Base-by-base conservation (phyloP, 2,329 filamentous ascomycete species). In the Didymella lethalis region DNA sequence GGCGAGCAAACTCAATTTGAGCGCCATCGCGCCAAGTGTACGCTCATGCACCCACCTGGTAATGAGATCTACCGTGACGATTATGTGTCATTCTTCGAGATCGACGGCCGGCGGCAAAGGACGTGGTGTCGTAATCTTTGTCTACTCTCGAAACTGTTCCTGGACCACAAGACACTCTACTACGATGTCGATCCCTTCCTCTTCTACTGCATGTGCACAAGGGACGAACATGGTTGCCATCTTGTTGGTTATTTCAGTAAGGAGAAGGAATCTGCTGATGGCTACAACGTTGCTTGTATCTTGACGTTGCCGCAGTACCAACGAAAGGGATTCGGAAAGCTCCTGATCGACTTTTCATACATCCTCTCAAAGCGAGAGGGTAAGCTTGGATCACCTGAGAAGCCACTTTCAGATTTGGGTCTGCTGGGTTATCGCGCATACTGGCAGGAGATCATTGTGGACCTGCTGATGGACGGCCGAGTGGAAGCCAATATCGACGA, bases 171-270 rank as follows among this genome's bases (percentile, higher is more conserved):
- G 79, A 98, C 95, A 5, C 87, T 99, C 7, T 99, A 97, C 82
- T 99, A 99, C 80, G 95, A 99, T 70, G 95, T 99, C n/a, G 95
- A 99, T 64, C 95, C 95, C 0, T 99, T 99, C 75, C 81, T 99
- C 34, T 99, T 99, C 81, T 99, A 99, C 79, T 94, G 97, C 77
- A 97, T 99, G 94, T 92, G 92, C 26, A 90, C 89, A 40, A 88
- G 91, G 66, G 91, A 93, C 64, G 92, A 96, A 48, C 89, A 93
- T 69, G 95, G 95, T 14, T 95, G 90, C 70, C 95, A 98, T 73
- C 86, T 99, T 48, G 91, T 99, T n/a, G 95, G 95, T n/a, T 99
- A 97, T 75, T 99, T 99, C 78, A 96, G 91, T 55, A 99, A 99
- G 76, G 95, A 99, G 77, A 99, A 99, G 69, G 95, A 99, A 78